Evolutionary conservation across 202 grass and related monocot genomes (phyloP), one percentile per base, ranked within the genome.

Genomic region (Eragrostis tef): DNA sequence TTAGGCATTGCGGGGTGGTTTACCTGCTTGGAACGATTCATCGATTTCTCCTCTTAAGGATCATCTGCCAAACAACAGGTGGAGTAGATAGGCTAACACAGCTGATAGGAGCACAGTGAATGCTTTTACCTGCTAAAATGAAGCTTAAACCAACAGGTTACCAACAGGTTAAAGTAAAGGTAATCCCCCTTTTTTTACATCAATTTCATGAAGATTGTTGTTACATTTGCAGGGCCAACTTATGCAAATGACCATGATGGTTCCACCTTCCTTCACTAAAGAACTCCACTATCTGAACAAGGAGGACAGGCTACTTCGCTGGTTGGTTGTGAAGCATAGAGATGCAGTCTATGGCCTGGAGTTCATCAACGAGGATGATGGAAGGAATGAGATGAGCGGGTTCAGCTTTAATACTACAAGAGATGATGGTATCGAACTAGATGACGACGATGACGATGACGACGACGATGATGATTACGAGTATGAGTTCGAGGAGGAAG

Each of bases 211-310:
- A 83, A 75, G 14, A 49, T 69, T 82, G 44, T 11, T 67, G 3
- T 57, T 67, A 5, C 8, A 10, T 92, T 75, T 87, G 64, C 81
- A 94, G 90, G 94, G 94, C 66, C 86, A 92, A 69, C 85, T 97
- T 51, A 90, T 98, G 95, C 95, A 95, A 83, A 81, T 98, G 90
- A 90, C 95, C n/a, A 84, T 98, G 88, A 95, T 95, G 88, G 92
- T 93, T 74, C 95, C 95, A 64, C 87, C 92, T n/a, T 84, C 84
- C 59, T 93, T 98, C 73, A 81, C 86, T 48, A 57, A 93, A 90
- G 90, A 98, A 65, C 90, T 98, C 51, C 86, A 95, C 44, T 95
- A 98, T 62, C 86, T 98, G 61, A 98, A 98, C 71, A 95, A 98
- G 90, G 96, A 95, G 80, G 92, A 95, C 61, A 74, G 89, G 21